Evolutionary conservation across 306 rosid species (phyloP), one percentile per base, ranked within the genome.

Genomic region (Bauhinia variegata): DNA sequence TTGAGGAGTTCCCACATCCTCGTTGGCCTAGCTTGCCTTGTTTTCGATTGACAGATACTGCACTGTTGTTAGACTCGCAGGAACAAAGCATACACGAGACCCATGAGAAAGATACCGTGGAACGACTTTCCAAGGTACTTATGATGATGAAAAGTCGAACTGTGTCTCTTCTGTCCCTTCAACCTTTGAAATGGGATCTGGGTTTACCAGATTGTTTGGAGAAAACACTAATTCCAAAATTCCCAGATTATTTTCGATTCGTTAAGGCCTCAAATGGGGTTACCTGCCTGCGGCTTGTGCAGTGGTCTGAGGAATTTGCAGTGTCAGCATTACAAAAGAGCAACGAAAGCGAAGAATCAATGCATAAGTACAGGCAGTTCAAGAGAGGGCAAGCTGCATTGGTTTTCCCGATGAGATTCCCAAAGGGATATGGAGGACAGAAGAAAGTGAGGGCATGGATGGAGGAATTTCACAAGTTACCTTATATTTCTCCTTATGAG

Each of bases 391-490:
- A 85, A 52, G 68, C 89, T 0, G 81, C 88, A 7, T 63, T 89
- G 74, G 84, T 84, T 18, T 93, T 88, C 32, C 88, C 90, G 0
- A 84, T 88, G 98, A 85, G 52, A 71, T 93, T 89, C 74, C 98
- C 96, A 0, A 78, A 91, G 68, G 96, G 98, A 18, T 93, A 93
- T 61, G 98, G 98, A 0, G 86, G 78, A 0, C 97, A 86, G 80
- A 89, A 78, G 28, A 89, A 93, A 65, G 98, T 93, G 2, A 84
- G 57, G 75, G 68, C 73, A 1, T 93, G 98, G 98, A 93, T 93
- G 97, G 97, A 86, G 53, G 97, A 88, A 81, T 93, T 89, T 75
- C 95, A 89, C 36, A 88, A 90, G 72, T 63, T 93, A 33, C 98
- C 98, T 4, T 93, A 89, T 54, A 66, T 89, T 34, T 88, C 97